Evolutionary conservation across 768 basidiomycete genomes (phyloP), one percentile per base, ranked within the genome.

Genomic region (Lactarius sp.): DNA sequence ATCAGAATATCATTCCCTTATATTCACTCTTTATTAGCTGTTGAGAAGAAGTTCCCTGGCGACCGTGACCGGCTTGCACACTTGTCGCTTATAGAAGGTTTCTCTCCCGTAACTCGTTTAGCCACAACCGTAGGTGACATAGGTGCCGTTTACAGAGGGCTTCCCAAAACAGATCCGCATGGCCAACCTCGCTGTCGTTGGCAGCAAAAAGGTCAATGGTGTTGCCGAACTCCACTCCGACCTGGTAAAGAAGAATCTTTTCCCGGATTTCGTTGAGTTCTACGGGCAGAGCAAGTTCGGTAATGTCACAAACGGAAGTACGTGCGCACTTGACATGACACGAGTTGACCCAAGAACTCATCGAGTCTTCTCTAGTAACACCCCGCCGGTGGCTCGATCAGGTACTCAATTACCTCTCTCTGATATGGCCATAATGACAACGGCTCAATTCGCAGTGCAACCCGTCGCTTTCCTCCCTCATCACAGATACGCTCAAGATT

Each of bases 181-280:
- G 91, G 92, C 94, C 9, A 87, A 90, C 75, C 78, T 99, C 31
- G 97, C 97, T 18, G 88, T 88, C 73, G 88, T 98, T 64, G 94
- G 85, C 34, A 90, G 87, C 70, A 83, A 87, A 69, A 90, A 87
- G 72, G 90, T 94, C 70, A 99, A 99, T 69, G 96, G 97, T 71
- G 97, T 98, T 14, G 96, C 97, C 10, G 96, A 94, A 83, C 79
- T 98, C 33, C 97, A 98, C 79, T 90, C 87, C 63, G 88, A 93
- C 59, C 83, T 98, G 50, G 90, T 98, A 57, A 81, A 80, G 74
- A 86, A 86, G 22, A 92, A 88, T 7, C 90, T 92, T 68, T 73
- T 90, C 69, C 91, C 89, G 71, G 94, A 97, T 76, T 96, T 96
- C 71, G 95, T 97, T 52, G 94, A 97, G 37, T 92, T 90, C 74